These are phyloP conservation scores for Sarocladiaceae sp. DNA, from an alignment of 2,329 filamentous ascomycete genomes.

Conservation along the genomic window DNA sequence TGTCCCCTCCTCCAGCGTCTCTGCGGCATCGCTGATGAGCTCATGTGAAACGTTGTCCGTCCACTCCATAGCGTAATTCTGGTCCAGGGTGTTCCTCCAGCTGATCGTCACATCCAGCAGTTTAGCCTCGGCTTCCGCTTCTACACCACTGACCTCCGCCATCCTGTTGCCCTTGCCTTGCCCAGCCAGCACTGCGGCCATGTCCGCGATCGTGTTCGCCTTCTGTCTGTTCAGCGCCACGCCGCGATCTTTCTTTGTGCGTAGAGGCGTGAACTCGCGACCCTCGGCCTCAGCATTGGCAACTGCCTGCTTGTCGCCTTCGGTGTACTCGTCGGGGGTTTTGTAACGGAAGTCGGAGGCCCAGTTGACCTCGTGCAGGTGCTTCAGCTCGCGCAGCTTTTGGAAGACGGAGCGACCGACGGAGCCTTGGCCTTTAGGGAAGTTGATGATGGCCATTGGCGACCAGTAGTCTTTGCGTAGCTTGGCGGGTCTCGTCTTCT, in stretches of 20 bases:
- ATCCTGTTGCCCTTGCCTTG: conserved; percentile 43
- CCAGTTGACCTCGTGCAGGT: conserved; percentile 58
- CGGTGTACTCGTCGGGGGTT: conserved; percentile 25
- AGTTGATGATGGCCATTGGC: conserved; percentile 53
- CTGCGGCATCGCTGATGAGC: conserved; percentile 23
- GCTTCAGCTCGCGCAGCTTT: conserved; percentile 58
- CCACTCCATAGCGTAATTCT: conserved; percentile 42
- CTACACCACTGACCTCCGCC: conserved; percentile 17
- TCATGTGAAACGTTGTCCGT: conserved; percentile 47
- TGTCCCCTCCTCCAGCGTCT: conserved; percentile 11
- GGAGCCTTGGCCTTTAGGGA: conserved; percentile 43
- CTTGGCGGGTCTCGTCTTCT: conserved; percentile 57
- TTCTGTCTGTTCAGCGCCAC: conserved; percentile 52
- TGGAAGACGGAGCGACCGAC: conserved; percentile 56
- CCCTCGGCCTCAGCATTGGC: conserved; percentile 23
- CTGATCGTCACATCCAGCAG: conserved; percentile 39
- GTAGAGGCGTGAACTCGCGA: conserved; percentile 24
- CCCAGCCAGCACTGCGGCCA: conserved; percentile 52
- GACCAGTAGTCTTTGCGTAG: conserved; percentile 64
- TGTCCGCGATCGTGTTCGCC: conserved; percentile 56
- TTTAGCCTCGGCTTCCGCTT: conserved; percentile 16
- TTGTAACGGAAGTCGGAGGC: conserved; percentile 39
- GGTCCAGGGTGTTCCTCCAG: conserved; percentile 45
- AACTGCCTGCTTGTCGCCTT: conserved; percentile 26
- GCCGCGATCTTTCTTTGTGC: conserved; percentile 39